These are phyloP conservation scores for Pelargonium cotyledonis DNA, from an alignment of 441 rosid genomes.

Conservation along the genomic window DNA sequence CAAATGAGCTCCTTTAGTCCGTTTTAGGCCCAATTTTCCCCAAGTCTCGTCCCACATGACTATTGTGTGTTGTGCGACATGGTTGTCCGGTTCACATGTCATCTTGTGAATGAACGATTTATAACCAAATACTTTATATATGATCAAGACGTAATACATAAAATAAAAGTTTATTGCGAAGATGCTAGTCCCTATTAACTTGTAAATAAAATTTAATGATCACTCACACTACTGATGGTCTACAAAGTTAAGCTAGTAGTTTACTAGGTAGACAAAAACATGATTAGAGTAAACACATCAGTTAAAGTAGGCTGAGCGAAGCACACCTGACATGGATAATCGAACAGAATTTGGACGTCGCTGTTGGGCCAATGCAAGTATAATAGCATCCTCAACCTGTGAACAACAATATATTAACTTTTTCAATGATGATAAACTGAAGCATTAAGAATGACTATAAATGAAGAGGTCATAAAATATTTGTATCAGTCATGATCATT, in stretches of 20 bases:
- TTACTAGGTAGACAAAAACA: not conserved
- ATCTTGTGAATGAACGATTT: too few relatives aligned
- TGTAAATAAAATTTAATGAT: not conserved
- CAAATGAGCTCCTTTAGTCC: too few relatives aligned
- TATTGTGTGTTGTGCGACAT: too few relatives aligned
- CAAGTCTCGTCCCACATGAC: too few relatives aligned
- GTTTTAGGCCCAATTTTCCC: too few relatives aligned
- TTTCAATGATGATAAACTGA: not conserved
- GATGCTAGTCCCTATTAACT: too few relatives aligned
- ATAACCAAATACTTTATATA: too few relatives aligned
- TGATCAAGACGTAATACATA: not conserved
- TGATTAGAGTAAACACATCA: not conserved
- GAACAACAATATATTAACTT: conserved; percentile 20
- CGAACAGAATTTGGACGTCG: conserved; percentile 69
- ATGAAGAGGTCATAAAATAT: not conserved
- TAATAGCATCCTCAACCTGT: conserved; percentile 87
- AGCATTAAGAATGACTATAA: not conserved
- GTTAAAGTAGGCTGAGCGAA: conserved; percentile 10
- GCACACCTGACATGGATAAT: conserved; percentile 58
- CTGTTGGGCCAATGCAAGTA: conserved; percentile 68
- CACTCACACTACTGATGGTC: not conserved
- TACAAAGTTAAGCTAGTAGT: not conserved
- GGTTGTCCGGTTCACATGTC: too few relatives aligned
- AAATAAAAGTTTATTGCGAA: not conserved
- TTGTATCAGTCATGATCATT: not conserved